Evolutionary conservation across 148 eudicot genomes (phyloP).

Genomic region (Polygonum aviculare): DNA sequence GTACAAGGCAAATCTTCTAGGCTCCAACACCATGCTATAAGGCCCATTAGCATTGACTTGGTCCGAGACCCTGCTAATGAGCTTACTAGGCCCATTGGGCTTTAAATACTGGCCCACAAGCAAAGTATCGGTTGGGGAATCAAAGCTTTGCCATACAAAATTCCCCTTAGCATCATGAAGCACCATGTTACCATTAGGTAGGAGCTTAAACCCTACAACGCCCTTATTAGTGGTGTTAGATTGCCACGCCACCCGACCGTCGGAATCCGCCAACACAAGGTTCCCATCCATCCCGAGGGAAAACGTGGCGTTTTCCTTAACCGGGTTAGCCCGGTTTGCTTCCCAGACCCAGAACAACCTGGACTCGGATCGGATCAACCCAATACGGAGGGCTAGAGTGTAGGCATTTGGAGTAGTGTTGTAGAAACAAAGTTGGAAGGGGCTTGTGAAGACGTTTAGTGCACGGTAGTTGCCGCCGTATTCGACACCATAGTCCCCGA

Average conservation of each 20-base stretch:
- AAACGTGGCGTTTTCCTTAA: conserved; percentile 22
- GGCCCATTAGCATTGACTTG: conserved; percentile 23
- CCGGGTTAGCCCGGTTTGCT: conserved; percentile 33
- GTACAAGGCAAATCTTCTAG: conserved; percentile 21
- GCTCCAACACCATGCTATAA: conserved; percentile 18
- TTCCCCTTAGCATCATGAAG: conserved; percentile 21
- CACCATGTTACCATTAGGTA: conserved; percentile 31
- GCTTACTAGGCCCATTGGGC: conserved; percentile 16
- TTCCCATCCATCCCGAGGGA: conserved; percentile 20
- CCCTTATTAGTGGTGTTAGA: conserved; percentile 25
- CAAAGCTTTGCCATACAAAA: conserved; percentile 35
- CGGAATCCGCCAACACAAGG: conserved; percentile 24
- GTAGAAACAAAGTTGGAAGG: conserved; percentile 32
- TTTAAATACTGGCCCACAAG: conserved; percentile 27
- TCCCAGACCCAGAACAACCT: conserved; percentile 34
- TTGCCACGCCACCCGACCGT: conserved; percentile 28
- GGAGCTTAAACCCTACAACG: conserved; percentile 24
- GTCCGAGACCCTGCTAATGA: conserved; percentile 18
- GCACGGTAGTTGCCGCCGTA: conserved; percentile 25
- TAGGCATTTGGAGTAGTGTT: conserved; percentile 34
- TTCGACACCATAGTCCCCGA: conserved; percentile 48
- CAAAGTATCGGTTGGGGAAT: conserved; percentile 27
- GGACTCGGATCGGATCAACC: conserved; percentile 11
- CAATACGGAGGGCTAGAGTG: conserved; percentile 22
- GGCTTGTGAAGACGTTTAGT: conserved; percentile 13